Conservation (phyloP, 164 flowering plant species). For the Vitis cinerea region DNA sequence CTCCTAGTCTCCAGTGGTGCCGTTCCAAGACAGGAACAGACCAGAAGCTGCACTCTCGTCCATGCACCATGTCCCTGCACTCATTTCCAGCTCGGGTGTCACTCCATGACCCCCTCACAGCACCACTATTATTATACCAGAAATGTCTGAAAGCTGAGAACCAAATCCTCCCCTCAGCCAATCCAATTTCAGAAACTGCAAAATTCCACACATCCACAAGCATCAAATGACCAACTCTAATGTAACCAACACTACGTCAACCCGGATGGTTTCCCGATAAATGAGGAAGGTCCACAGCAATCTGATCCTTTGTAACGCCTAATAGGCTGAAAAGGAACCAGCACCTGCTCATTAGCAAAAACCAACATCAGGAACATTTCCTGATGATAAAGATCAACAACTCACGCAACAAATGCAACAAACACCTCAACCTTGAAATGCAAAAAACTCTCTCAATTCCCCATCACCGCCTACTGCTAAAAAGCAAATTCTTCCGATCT, state of each 20-base stretch:
- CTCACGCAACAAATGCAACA: slow-evolving; percentile 3
- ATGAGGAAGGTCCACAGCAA: slow-evolving; percentile 1
- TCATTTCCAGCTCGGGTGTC: slow-evolving; percentile 17
- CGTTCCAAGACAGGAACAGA: slow-evolving; percentile 26
- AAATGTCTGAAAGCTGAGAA: too few species aligned
- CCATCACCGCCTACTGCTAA: neutral
- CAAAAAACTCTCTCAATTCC: neutral
- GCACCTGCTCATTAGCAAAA: slow-evolving; percentile 24
- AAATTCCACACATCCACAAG: neutral
- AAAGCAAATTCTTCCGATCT: neutral
- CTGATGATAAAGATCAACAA: slow-evolving; percentile 5
- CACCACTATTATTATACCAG: too few species aligned
- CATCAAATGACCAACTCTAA: slow-evolving; percentile 3
- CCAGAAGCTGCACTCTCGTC: slow-evolving; percentile 19
- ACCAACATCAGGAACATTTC: slow-evolving; percentile 12
- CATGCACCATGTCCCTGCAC: slow-evolving; percentile 32
- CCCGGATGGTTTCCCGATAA: neutral
- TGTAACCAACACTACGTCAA: neutral
- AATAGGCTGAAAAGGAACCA: slow-evolving; percentile 8
- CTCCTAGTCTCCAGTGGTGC: slow-evolving; percentile 3
- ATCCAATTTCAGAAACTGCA: neutral
- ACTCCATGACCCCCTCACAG: slow-evolving; percentile 8
- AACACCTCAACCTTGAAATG: slow-evolving; percentile 12
- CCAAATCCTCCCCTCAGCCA: too few species aligned
- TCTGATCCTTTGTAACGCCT: neutral